Evolutionary conservation across 2,329 filamentous ascomycete genomes (phyloP).

Genomic region (Ophiostoma tasmaniense): DNA sequence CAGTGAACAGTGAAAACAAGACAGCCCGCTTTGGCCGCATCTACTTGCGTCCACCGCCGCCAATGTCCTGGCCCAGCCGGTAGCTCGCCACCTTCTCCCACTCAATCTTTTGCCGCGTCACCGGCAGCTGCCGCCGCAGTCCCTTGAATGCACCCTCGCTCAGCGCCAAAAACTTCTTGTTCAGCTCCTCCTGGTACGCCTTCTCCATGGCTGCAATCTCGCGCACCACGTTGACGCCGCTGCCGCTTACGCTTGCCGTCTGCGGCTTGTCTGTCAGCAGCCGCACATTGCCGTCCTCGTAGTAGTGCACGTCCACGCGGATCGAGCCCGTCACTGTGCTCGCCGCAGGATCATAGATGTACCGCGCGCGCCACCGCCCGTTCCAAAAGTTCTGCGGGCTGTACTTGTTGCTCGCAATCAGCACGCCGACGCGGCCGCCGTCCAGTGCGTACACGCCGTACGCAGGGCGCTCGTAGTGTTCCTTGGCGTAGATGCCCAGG

Average conservation of each 20-base stretch:
- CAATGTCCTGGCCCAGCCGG: conserved; percentile 71
- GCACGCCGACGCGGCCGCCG: conserved; percentile 63
- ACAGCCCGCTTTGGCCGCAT: not conserved
- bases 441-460: conserved; percentile 77
- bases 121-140: conserved; percentile 81
- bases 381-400: conserved; percentile 99
- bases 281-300: conserved; percentile 96
- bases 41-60: conserved; percentile 42
- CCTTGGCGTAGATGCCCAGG: conserved; percentile 64
- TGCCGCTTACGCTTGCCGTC: conserved; percentile 49
- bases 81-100: conserved; percentile 98
- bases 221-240: conserved; percentile 61
- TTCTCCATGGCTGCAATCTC: conserved; percentile 75
- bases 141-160: conserved; percentile 95
- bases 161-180: conserved; percentile 76
- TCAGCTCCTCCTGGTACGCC: conserved; percentile 93
- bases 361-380: conserved; percentile 87
- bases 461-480: conserved; percentile 79
- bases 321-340: conserved; percentile 66
- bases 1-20: too few relatives aligned
- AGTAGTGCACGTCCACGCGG: conserved; percentile 97
- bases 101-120: conserved; percentile 97
- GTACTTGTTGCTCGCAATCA: conserved; percentile 93
- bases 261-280: conserved; percentile 80
- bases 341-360: conserved; percentile 65